Base-by-base conservation (phyloP, 1,139 yeast species). In the Suhomyces wounanorum region DNA sequence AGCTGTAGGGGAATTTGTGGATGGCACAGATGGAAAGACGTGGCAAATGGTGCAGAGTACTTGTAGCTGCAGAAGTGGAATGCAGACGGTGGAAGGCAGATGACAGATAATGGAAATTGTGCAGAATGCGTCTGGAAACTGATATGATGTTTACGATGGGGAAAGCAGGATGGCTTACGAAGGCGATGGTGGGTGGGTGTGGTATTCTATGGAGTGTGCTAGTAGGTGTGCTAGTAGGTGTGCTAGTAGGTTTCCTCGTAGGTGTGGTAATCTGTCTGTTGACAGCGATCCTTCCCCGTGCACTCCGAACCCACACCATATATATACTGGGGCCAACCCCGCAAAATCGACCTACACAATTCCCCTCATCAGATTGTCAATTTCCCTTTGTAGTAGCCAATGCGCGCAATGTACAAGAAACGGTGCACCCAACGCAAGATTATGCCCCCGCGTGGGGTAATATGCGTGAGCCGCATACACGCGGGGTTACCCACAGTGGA, bases 291-390 rank as follows among this genome's bases (percentile, higher is more conserved):
- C 11, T n/a, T 8, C 23, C 13, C 30, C 33, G 42, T 40, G 42
- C 33, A 40, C 26, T 40, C 40, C 40, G 44, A 36, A 31, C 39
- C 33, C 45, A 37, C 23, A 36, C 25, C 18, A 23, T 39, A 39
- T 48, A 48, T 44, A 40, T 40, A 40, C 18, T 23, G 25, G 21
- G 28, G 33, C 36, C 31, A 30, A 51, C 53, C 53, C 53, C 53
- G 51, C 53, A 48, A 47, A 45, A 41, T 23, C 41, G 43, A 16
- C 40, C 40, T 35, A 31, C 10, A 30, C 28, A 10, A 26, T 51
- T 51, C 53, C 53, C 53, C 53, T 51, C 53, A 50, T 30, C 39
- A 36, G 48, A 48, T 40, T 44, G 43, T 48, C 45, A 26, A 40
- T 40, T 36, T 10, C 46, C 49, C 38, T 40, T 28, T 30, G 21